Evolutionary conservation across 306 rosid species (phyloP).

Genomic region (Quercus gilva): DNA sequence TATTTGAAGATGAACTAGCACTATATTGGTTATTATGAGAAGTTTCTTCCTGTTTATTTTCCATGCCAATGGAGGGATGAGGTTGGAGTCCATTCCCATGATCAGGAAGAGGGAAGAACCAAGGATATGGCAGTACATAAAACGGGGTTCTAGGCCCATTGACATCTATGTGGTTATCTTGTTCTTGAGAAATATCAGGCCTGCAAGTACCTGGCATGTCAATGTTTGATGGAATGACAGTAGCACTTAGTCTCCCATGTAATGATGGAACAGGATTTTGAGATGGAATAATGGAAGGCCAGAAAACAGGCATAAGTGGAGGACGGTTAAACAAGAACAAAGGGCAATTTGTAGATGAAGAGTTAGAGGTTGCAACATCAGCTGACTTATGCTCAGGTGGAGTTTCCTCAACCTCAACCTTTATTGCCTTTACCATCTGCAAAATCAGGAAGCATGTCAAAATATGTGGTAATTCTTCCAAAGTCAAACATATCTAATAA

Average conservation of each 20-base stretch:
- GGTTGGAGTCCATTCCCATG: constrained; percentile 48
- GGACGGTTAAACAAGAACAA: constrained; percentile 58
- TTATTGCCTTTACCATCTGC: constrained; percentile 60
- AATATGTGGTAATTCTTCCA: background rate
- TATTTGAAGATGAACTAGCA: constrained; percentile 45
- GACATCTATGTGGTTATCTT: constrained; percentile 34
- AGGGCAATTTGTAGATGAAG: constrained; percentile 48
- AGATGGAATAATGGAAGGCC: constrained; percentile 68
- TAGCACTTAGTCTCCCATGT: constrained; percentile 39
- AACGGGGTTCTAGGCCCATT: constrained; percentile 46
- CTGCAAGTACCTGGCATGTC: constrained; percentile 42
- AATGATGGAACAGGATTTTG: constrained; percentile 49
- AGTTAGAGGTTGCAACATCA: constrained; percentile 33
- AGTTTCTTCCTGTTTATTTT: constrained; percentile 37
- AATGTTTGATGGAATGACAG: constrained; percentile 45
- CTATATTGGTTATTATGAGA: constrained; percentile 36
- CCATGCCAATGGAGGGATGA: constrained; percentile 37
- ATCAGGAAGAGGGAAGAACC: constrained; percentile 65
- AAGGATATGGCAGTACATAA: constrained; percentile 71
- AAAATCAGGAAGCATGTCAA: constrained; percentile 30
- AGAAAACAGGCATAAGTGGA: constrained; percentile 55
- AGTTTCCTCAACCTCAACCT: constrained; percentile 44
- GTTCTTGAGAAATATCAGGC: constrained; percentile 41
- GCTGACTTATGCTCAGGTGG: constrained; percentile 36
- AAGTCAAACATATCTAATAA: constrained; percentile 14